Evolutionary conservation across 257 asterid species (phyloP).

Genomic region (Coffea eugenioides): DNA sequence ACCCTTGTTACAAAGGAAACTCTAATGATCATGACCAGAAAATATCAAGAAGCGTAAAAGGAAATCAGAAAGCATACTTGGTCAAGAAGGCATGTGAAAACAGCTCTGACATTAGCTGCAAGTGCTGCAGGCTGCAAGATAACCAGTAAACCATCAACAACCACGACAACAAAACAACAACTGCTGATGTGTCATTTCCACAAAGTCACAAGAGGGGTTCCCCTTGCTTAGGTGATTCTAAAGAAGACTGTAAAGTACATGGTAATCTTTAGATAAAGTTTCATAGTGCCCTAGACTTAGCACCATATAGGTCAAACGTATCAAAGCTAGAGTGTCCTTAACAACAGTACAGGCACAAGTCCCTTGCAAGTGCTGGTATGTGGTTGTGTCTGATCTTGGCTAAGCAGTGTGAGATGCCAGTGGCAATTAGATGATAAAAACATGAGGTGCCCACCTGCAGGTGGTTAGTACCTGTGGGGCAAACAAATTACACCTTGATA

Average conservation of each 20-base stretch:
- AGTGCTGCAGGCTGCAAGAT: conserved; percentile 77
- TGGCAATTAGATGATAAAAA: background rate
- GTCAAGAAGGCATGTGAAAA: conserved; percentile 89
- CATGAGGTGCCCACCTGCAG: background rate
- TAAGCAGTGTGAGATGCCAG: background rate
- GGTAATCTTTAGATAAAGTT: background rate
- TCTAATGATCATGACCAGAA: conserved; percentile 19
- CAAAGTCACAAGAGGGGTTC: background rate
- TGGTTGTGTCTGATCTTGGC: background rate
- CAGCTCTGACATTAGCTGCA: conserved; percentile 83
- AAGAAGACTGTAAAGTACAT: background rate
- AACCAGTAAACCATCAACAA: conserved; percentile 23
- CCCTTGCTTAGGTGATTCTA: background rate
- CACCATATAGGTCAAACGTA: no score
- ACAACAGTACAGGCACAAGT: background rate
- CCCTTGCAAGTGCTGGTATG: no score
- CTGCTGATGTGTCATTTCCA: background rate
- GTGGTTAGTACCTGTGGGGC: conserved; percentile 60
- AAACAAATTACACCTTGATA: conserved; percentile 77
- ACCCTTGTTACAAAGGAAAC: conserved; percentile 5
- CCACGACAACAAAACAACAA: conserved; percentile 11
- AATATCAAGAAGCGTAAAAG: conserved; percentile 18
- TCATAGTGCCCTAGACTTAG: no score
- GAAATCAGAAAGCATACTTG: conserved; percentile 54
- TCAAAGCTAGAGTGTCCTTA: no score